Conservation (phyloP, 2,329 filamentous ascomycete species). For the Colletotrichum eremochloae region DNA sequence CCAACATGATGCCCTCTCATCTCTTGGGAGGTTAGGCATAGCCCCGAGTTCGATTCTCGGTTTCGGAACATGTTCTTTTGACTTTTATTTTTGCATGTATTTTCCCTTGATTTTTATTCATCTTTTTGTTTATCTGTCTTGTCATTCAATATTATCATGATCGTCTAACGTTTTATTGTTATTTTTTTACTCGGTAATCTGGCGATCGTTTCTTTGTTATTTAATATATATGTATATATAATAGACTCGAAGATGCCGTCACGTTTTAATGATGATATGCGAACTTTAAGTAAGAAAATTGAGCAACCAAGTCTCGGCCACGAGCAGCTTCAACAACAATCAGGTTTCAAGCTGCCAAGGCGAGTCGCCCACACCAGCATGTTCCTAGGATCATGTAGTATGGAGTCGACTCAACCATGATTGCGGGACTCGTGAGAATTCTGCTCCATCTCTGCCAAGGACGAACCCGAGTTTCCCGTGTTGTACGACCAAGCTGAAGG, state of each 20-base stretch:
- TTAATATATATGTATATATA: no score
- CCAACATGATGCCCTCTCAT: conserved; percentile 39
- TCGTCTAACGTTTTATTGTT: neutral
- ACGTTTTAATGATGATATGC: neutral
- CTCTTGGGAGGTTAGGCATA: conserved; percentile 23
- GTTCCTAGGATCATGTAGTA: neutral
- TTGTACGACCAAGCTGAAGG: neutral
- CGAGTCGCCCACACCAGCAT: neutral
- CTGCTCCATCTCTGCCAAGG: neutral
- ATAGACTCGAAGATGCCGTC: neutral
- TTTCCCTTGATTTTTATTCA: neutral
- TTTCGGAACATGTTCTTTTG: conserved; percentile 12
- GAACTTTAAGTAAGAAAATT: neutral
- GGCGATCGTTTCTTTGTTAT: no score
- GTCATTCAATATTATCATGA: neutral
- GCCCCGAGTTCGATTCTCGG: conserved; percentile 39
- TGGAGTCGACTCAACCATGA: neutral
- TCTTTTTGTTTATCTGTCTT: neutral
- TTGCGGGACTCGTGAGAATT: neutral
- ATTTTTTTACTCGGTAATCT: neutral
- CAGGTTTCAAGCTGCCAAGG: neutral
- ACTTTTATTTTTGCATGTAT: neutral
- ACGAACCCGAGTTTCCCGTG: neutral
- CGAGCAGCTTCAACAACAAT: neutral
- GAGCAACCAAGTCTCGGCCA: neutral